These are phyloP conservation scores for Vachellia collinsii DNA, from an alignment of 306 rosid species.

Conservation along the genomic window DNA sequence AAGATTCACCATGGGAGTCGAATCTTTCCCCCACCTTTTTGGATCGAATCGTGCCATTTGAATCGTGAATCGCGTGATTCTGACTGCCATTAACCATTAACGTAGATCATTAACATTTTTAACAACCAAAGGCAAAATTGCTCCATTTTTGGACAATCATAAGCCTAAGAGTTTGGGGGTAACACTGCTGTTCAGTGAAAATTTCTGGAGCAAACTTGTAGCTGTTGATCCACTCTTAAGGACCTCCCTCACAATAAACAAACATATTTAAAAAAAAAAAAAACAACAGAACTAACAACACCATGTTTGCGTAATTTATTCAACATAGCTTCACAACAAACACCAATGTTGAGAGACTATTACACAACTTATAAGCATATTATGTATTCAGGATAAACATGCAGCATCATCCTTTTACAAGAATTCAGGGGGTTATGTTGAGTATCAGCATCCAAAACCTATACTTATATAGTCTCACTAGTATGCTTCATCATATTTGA, in stretches of 20 bases:
- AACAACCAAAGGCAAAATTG: too few species aligned
- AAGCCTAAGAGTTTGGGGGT: too few species aligned
- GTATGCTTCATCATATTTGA: conserved; percentile 49
- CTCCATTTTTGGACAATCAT: too few species aligned
- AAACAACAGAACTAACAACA: conserved; percentile 10
- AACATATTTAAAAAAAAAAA: neutral
- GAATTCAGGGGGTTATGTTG: conserved; percentile 50
- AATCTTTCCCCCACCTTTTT: too few species aligned
- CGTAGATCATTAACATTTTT: too few species aligned
- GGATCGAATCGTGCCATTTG: too few species aligned
- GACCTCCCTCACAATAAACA: neutral
- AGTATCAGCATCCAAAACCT: conserved; percentile 47
- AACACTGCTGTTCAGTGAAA: too few species aligned
- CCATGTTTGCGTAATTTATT: conserved; percentile 45
- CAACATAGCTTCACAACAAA: conserved; percentile 51
- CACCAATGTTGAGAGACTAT: conserved; percentile 49
- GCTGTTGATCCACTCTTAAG: neutral
- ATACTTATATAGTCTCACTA: conserved; percentile 47
- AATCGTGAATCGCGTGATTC: too few species aligned
- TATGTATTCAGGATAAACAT: conserved; percentile 45
- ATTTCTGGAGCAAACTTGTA: too few species aligned
- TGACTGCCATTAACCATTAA: too few species aligned
- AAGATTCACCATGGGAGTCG: too few species aligned
- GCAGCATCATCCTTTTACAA: conserved; percentile 54
- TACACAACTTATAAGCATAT: conserved; percentile 55